These are phyloP conservation scores for Kockovaella imperatae DNA, from an alignment of 768 basidiomycete species.

Conservation along the genomic window DNA sequence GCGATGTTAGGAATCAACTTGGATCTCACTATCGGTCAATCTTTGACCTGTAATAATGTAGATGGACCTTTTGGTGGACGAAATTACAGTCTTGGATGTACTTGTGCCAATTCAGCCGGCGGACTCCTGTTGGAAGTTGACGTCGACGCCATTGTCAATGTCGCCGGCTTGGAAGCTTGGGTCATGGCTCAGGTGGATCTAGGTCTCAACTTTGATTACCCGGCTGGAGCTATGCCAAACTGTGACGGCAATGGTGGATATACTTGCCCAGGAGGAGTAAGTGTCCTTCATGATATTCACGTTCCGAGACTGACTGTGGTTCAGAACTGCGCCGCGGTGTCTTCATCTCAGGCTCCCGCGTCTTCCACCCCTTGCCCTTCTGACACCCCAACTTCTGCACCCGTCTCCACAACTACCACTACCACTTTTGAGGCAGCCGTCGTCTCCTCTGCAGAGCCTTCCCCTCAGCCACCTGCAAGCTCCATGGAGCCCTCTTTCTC, in stretches of 20 bases:
- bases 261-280: background rate
- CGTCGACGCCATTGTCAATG: slow-evolving; percentile 1
- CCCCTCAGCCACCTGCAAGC: background rate
- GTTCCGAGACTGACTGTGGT: too few species aligned
- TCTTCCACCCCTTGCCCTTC: background rate
- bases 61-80: background rate
- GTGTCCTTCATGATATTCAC: too few species aligned
- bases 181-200: slow-evolving; percentile 3
- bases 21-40: background rate
- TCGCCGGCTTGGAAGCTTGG: slow-evolving; percentile 7
- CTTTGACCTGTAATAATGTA: slow-evolving; percentile 2
- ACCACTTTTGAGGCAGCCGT: background rate
- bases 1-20: background rate
- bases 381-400: background rate
- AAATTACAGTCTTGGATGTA: slow-evolving; percentile 9
- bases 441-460: background rate
- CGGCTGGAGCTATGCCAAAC: background rate
- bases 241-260: slow-evolving; percentile 3
- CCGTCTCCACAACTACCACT: background rate
- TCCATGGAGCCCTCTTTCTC: background rate
- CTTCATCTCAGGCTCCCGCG: background rate
- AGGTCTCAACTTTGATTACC: background rate
- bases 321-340: too few species aligned
- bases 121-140: slow-evolving; percentile 3
- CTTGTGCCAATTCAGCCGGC: slow-evolving; percentile 1